These are phyloP conservation scores for Monosporozyma solicola DNA, from an alignment of 805 yeast species.

Conservation along the genomic window DNA sequence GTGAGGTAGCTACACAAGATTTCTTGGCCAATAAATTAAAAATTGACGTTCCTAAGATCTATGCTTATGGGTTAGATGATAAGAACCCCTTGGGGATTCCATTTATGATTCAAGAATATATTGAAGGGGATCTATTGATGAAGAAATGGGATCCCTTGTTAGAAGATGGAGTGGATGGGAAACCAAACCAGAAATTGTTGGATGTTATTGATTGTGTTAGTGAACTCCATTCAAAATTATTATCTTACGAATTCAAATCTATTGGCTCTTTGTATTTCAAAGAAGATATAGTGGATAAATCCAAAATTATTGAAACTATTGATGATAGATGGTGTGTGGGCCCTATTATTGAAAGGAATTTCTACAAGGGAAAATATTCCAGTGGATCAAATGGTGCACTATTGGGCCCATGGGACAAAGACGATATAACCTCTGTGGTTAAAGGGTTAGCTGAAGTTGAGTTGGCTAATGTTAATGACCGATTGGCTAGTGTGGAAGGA, in stretches of 20 bases:
- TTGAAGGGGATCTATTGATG: constrained; percentile 79
- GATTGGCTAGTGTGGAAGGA: constrained; percentile 32
- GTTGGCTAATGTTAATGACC: constrained; percentile 47
- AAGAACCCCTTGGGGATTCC: constrained; percentile 63
- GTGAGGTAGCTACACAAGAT: constrained; percentile 93
- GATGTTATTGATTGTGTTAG: constrained; percentile 65
- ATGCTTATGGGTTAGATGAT: constrained; percentile 51
- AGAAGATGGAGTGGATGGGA: constrained; percentile 43
- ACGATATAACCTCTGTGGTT: constrained; percentile 43
- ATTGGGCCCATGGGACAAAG: constrained; percentile 69
- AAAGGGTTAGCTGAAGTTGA: constrained; percentile 58
- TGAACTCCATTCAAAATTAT: constrained; percentile 49
- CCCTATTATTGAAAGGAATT: constrained; percentile 63
- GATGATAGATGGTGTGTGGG: constrained; percentile 74
- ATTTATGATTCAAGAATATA: constrained; percentile 69
- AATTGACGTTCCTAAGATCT: constrained; percentile 63
- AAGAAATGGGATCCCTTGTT: constrained; percentile 82
- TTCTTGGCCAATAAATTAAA: constrained; percentile 58
- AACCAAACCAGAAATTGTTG: constrained; percentile 40
- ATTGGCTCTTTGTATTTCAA: constrained; percentile 76
- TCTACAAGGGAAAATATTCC: neutral
- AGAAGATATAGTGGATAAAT: constrained; percentile 1
- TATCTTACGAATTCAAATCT: constrained; percentile 52
- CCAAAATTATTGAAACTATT: constrained; percentile 3
- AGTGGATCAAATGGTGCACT: too few relatives aligned